These are phyloP conservation scores for Neurospora sp. DNA, from an alignment of 495 filamentous ascomycete genomes.

Conservation along the genomic window DNA sequence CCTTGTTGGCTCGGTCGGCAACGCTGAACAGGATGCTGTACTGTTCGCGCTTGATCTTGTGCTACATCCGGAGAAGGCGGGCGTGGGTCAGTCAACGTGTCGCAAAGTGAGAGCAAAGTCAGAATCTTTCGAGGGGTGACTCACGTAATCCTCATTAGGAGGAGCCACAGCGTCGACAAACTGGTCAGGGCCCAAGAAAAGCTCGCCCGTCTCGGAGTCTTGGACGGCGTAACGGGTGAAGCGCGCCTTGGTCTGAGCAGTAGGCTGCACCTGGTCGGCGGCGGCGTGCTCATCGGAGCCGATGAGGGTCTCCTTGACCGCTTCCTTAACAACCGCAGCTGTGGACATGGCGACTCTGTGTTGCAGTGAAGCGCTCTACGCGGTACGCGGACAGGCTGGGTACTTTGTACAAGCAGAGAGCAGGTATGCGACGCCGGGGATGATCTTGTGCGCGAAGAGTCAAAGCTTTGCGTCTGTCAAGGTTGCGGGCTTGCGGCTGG, in stretches of 20 bases:
- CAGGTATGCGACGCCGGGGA: not conserved
- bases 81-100: conserved; percentile 10
- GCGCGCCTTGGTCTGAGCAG: conserved; percentile 54
- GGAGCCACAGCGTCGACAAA: conserved; percentile 91
- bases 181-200: conserved; percentile 68
- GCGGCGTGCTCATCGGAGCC: conserved; percentile 45
- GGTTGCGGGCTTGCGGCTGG: not conserved
- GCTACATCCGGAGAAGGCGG: conserved; percentile 38
- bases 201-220: conserved; percentile 64
- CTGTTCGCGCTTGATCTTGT: conserved; percentile 93
- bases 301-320: conserved; percentile 67
- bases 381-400: not conserved
- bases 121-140: conserved; percentile 19
- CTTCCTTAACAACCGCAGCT: conserved; percentile 47
- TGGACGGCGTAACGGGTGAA: conserved; percentile 72
- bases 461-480: not conserved
- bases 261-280: conserved; percentile 39
- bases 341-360: conserved; percentile 23
- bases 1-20: conserved; percentile 64
- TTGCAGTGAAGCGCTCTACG: conserved; percentile 1
- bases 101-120: conserved; percentile 12
- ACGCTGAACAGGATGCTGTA: conserved; percentile 87
- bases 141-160: conserved; percentile 78
- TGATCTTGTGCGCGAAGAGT: not conserved
- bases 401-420: not conserved